Base-by-base conservation (phyloP, 176 grass and related monocot genomes). In the Raddia guianensis region DNA sequence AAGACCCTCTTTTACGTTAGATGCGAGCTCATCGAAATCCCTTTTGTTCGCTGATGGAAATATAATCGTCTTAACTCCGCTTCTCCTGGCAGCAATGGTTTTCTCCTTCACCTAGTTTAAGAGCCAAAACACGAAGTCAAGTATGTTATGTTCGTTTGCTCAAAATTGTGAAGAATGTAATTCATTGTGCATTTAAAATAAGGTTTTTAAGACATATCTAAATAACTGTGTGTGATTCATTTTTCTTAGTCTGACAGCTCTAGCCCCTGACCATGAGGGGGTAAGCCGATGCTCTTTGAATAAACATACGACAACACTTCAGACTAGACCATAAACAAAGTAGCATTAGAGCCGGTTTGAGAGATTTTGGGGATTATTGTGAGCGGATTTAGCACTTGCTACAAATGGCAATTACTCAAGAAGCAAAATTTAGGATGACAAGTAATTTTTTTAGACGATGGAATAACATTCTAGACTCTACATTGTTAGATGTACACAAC, bases 51-150 rank as follows among this genome's bases (percentile, higher is more conserved):
- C 96, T 62, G 93, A 58, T 45, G 96, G 90, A 79, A 93, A 99
- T 88, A 99, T 91, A 70, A 99, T 87, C 0, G 82, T 95, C 82
- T 95, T 99, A 13, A 99, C 81, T 5, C 48, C 79, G 37, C 92
- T 99, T 80, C 96, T 87, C 74, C 92, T 87, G 8, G 92, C 90
- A 65, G 96, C 96, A 86, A 99, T 99, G 3, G 92, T 87, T 65
- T 99, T 99, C 92, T 99, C 96, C 79, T 99, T 99, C n/a, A 99
- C 96, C 96, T 99, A 72, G 84, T 87, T 45, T 15, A 92, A 11
- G 27, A 10, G 33, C 18, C 37, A 40, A 49, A 34, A 81, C 32
- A 55, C 40, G 19, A 74, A 8, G 8, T 48, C 15, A 10, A 85
- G 63, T 77, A 64, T 52, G 5, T 40, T 5, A 40, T 40, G 37